Base-by-base conservation (phyloP, 75 land plant genomes). In the Sequoiadendron giganteum region DNA sequence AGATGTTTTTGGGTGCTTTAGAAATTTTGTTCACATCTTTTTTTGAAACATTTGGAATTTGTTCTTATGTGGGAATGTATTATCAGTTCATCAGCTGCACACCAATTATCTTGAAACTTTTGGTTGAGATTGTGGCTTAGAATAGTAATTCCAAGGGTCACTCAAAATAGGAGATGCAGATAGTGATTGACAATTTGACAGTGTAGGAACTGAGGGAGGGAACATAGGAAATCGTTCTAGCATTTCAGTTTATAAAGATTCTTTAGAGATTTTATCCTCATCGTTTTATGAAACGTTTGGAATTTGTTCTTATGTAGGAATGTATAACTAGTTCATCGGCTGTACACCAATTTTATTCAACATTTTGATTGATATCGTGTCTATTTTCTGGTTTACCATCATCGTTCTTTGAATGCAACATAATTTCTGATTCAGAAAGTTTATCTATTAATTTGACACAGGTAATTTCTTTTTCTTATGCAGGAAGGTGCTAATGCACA, bases 401-500 rank as follows among this genome's bases (percentile, higher is more conserved):
- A 42, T 10, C 34, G 2, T 82, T 47, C 47, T 82, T 45, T 82
- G 2, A 1, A 82, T 43, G n/a, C 30, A 25, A 25, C 49, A 13
- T 40, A 45, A 11, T 28, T n/a, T 82, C 28, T 79, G n/a, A 47
- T 25, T 21, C 25, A 82, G 14, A 47, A 45, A 45, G 14, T n/a
- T 47, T 47, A 39, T 28, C 84, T 28, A 82, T 82, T 28, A 82
- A 45, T 28, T 43, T 28, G 84, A 21, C 21, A 45, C 11, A n/a
- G 4, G 28, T 28, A n/a, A 10, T 47, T 28, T 30, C 25, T 82
- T 82, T 25, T 11, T 82, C 25, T 82, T 47, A 82, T 82, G 49
- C 92, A 93, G 94, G 87, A 87, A 81, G 52, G 8, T 85, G 72
- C 56, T 93, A 83, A 89, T 92, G 47, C 42, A n/a, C 0, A 87